Conservation (phyloP, 2,329 filamentous ascomycete species). For the Fusarium poae region DNA sequence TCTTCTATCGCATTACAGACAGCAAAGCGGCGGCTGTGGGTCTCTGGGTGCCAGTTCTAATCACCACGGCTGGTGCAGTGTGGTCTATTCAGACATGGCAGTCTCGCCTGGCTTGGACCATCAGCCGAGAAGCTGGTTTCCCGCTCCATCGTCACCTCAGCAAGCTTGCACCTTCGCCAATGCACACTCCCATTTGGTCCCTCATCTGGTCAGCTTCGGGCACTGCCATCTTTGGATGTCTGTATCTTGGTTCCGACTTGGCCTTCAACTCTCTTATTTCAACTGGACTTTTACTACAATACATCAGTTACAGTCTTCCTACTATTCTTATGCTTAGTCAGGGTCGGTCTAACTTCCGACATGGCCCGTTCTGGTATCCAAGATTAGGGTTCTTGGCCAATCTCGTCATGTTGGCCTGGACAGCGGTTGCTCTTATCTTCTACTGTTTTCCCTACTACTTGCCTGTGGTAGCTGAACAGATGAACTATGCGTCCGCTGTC, state of each 20-base stretch:
- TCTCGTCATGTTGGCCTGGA: conserved; percentile 7
- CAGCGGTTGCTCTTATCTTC: neutral
- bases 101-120: conserved; percentile 8
- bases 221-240: conserved; percentile 7
- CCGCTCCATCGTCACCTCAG: conserved; percentile 6
- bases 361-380: conserved; percentile 12
- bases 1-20: conserved; percentile 8
- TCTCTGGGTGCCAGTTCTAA: conserved; percentile 8
- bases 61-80: conserved; percentile 1
- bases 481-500: conserved; percentile 13
- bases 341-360: conserved; percentile 7
- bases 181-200: conserved; percentile 8
- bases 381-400: conserved; percentile 9
- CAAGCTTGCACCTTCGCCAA: conserved; percentile 10
- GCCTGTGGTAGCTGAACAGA: neutral
- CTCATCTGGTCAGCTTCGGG: conserved; percentile 4
- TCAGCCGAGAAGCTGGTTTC: conserved; percentile 12
- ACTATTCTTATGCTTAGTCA: neutral
- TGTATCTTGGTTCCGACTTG: conserved; percentile 10
- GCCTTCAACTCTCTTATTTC: conserved; percentile 19
- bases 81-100: conserved; percentile 21
- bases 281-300: conserved; percentile 1
- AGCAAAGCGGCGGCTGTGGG: conserved; percentile 11
- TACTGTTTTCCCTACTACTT: conserved; percentile 19
- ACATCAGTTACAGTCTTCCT: conserved; percentile 17